These are phyloP conservation scores for Pleurotus pulmonarius DNA, from an alignment of 768 basidiomycete genomes.

Conservation along the genomic window DNA sequence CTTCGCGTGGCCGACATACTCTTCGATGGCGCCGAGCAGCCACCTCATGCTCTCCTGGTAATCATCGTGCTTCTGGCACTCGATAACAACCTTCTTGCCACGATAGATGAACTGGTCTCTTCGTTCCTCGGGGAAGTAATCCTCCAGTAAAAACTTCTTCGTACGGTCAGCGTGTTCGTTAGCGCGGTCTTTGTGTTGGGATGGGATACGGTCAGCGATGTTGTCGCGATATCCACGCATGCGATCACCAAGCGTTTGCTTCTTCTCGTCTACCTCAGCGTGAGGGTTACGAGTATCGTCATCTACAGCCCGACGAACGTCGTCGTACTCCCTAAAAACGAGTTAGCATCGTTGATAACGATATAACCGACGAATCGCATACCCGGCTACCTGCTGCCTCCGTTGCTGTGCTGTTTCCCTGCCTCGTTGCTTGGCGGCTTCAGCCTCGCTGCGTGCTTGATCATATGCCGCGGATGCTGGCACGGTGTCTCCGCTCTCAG, in stretches of 20 bases:
- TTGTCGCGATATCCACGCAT: slow-evolving; percentile 13
- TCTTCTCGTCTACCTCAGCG: background rate
- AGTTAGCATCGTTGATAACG: too few relatives aligned
- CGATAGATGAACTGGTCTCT: slow-evolving; percentile 92
- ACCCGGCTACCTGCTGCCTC: background rate
- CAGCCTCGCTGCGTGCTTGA: background rate
- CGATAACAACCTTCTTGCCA: slow-evolving; percentile 87
- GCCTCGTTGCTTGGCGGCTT: background rate
- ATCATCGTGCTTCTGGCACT: slow-evolving; percentile 88
- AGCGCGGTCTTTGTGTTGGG: slow-evolving; percentile 59
- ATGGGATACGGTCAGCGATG: slow-evolving; percentile 52
- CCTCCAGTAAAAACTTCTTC: slow-evolving; percentile 68
- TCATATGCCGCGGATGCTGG: slow-evolving; percentile 16
- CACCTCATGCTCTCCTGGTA: slow-evolving; percentile 78
- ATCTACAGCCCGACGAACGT: background rate
- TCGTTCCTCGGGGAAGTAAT: slow-evolving; percentile 86
- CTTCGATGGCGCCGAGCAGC: slow-evolving; percentile 58
- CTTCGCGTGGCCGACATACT: slow-evolving; percentile 54
- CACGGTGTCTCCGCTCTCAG: slow-evolving; percentile 26
- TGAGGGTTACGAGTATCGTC: background rate
- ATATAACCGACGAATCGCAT: too few relatives aligned
- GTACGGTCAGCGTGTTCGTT: slow-evolving; percentile 52
- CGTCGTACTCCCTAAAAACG: background rate
- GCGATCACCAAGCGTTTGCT: background rate
- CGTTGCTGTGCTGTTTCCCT: background rate